Evolutionary conservation across 176 grass and related monocot genomes (phyloP).

Genomic region (Aegilops longissima): DNA sequence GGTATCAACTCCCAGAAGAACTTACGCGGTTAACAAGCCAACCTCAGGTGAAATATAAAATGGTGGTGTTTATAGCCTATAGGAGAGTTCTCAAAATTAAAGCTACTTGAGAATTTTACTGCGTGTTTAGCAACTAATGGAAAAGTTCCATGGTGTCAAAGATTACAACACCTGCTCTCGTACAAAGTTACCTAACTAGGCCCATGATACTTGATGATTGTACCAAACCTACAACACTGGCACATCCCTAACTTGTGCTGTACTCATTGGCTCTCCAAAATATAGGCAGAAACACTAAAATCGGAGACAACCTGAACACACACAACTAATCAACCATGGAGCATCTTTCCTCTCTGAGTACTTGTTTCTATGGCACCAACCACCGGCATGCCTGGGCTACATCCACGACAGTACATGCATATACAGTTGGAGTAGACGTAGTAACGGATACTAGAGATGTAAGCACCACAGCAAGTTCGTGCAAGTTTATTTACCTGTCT

Average conservation of each 20-base stretch:
- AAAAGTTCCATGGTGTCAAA: background rate
- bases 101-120: background rate
- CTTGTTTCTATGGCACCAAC: background rate
- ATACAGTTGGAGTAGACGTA: background rate
- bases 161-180: background rate
- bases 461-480: background rate
- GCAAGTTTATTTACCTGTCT: conserved; percentile 24
- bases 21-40: background rate
- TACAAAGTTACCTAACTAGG: background rate
- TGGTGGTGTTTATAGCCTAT: background rate
- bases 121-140: background rate
- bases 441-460: background rate
- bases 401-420: background rate
- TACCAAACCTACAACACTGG: background rate
- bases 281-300: background rate
- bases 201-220: too few species aligned
- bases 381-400: background rate
- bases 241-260: background rate
- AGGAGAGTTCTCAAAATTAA: background rate
- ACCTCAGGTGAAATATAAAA: background rate
- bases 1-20: background rate
- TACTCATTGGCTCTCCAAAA: background rate
- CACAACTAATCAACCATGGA: background rate
- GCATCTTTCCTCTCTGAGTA: too few species aligned
- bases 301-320: background rate